Base-by-base conservation (phyloP, 805 yeast species). In the Candida pseudofarinosa region DNA sequence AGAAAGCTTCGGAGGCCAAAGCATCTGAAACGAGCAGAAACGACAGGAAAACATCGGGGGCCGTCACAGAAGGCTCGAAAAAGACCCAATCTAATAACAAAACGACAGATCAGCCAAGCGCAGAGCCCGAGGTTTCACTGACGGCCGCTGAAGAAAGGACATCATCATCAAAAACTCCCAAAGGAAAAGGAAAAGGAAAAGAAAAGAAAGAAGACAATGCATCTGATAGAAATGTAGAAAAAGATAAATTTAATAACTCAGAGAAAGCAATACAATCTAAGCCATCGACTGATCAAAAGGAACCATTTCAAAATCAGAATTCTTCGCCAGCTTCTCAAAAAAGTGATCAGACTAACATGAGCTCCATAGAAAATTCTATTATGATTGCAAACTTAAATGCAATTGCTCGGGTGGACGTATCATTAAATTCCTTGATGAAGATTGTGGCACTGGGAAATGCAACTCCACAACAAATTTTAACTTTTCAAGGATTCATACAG, bases 371-470 rank as follows among this genome's bases (percentile, higher is more conserved):
- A 39, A 84, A 85, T 54, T 83, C 84, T 34, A 79, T 84, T 48
- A 88, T 91, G 86, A 88, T 91, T 51, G 80, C 85, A 3, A 86
- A 88, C 52, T 73, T 91, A 55, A 90, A 90, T 55, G 72, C 84
- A 1, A 81, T 91, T 63, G 97, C 97, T 0, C 75, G 84, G 33
- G 71, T 73, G 3, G 95, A 89, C 54, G 73, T 79, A 0, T 73
- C 81, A 3, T 63, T 91, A 39, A 84, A 81, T 49, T 63, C 74
- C 1, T 65, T 91, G 40, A 89, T 91, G 97, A 81, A 83, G 48
- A 76, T 74, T 4, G 97, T 91, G 2, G 97, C 98, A 0, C 76
- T 83, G 43, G 96, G 96, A 3, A 73, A 71, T 18, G 96, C 97
- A 0, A 60, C 80, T 0, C 76, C 79, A 4, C 81, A 75, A 4